Percentiles rank a stretch among this genome's conserved stretches.
phyloP scores from a whole-genome alignment of 2,329 filamentous ascomycete species.

The Rasamsonia emersonii region DNA sequence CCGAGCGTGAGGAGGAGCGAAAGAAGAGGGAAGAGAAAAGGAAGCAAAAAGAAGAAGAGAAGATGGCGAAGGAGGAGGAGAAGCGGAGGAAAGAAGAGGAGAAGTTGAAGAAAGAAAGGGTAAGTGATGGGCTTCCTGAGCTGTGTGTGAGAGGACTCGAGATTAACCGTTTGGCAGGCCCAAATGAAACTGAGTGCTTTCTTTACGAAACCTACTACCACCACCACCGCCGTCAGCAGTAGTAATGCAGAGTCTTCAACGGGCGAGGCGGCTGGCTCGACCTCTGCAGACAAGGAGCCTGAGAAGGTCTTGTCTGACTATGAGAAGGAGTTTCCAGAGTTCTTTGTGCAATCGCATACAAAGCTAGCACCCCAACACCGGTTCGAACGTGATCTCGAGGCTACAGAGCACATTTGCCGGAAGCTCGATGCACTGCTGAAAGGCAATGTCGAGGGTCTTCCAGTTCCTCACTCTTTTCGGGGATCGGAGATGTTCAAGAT shows the following conservation, averaged over 20 bases:
- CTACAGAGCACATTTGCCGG: slow-evolving; percentile 45
- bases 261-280: slow-evolving; percentile 6
- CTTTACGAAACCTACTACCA: slow-evolving; percentile 34
- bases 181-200: slow-evolving; percentile 45
- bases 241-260: slow-evolving; percentile 12
- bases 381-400: slow-evolving; percentile 51
- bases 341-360: slow-evolving; percentile 67
- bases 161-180: slow-evolving; percentile 27
- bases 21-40: slow-evolving; percentile 38
- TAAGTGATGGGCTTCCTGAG: slow-evolving; percentile 16
- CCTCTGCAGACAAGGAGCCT: slow-evolving; percentile 12
- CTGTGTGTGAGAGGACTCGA: slow-evolving; percentile 13
- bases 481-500: slow-evolving; percentile 29
- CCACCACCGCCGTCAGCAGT: slow-evolving; percentile 13
- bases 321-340: slow-evolving; percentile 66
- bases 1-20: slow-evolving; percentile 38
- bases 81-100: slow-evolving; percentile 40
- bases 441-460: slow-evolving; percentile 6
- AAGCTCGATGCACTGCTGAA: slow-evolving; percentile 37
- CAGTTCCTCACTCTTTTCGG: slow-evolving; percentile 16
- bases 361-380: slow-evolving; percentile 53
- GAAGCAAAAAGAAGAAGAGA: slow-evolving; percentile 33
- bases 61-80: slow-evolving; percentile 33
- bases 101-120: slow-evolving; percentile 40
- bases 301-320: slow-evolving; percentile 45